Evolutionary conservation across 108 stramenopile genomes (phyloP).

Genomic region (Cylindrotheca closterium): DNA sequence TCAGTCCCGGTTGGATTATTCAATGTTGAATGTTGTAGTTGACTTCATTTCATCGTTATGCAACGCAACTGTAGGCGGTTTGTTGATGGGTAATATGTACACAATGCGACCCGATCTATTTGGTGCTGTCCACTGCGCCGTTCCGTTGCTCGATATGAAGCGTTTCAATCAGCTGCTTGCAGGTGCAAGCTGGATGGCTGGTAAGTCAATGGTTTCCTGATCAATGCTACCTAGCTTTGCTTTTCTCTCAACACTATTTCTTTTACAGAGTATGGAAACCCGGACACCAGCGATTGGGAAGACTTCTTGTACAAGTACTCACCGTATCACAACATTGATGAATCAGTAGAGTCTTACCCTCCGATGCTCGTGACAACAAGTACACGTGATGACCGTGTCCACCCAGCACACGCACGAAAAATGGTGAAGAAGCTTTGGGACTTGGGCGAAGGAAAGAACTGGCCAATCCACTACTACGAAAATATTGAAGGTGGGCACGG

Average conservation of each 20-base stretch:
- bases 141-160: constrained; percentile 96
- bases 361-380: constrained; percentile 83
- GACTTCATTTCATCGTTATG: neutral
- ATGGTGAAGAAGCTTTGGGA: constrained; percentile 86
- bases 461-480: constrained; percentile 91
- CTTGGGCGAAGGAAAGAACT: constrained; percentile 65
- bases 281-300: constrained; percentile 93
- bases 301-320: constrained; percentile 82
- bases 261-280: constrained; percentile 97
- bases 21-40: neutral
- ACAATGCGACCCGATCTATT: constrained; percentile 92
- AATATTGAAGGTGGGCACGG: constrained; percentile 88
- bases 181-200: constrained; percentile 97
- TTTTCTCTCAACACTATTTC: no score
- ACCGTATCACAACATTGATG: constrained; percentile 89
- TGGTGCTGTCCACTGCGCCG: constrained; percentile 92
- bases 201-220: no score
- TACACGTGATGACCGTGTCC: constrained; percentile 93
- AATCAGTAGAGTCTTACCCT: constrained; percentile 52
- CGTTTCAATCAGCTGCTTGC: constrained; percentile 79
- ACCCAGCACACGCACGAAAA: constrained; percentile 92
- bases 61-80: constrained; percentile 36
- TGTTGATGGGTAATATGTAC: constrained; percentile 91
- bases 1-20: neutral
- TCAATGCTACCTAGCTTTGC: no score